These are phyloP conservation scores for Salvia hispanica DNA, from an alignment of 257 asterid genomes.

Conservation along the genomic window DNA sequence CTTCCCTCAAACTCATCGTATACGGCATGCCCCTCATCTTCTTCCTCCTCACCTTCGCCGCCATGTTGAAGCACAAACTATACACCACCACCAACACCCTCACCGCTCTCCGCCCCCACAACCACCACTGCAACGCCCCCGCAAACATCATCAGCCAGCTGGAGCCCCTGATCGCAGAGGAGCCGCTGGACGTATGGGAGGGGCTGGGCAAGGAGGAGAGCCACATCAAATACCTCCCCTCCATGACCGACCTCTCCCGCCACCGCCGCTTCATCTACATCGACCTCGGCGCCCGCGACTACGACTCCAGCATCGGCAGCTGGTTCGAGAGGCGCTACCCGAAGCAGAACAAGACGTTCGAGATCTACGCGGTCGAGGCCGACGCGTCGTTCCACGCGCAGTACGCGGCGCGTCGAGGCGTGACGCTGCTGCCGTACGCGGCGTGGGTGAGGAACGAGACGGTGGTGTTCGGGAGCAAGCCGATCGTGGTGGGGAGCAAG, in stretches of 20 bases:
- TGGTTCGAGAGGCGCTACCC: slow-evolving; percentile 62
- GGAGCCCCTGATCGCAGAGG: slow-evolving; percentile 47
- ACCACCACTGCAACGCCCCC: slow-evolving; percentile 24
- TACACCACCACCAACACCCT: not conserved
- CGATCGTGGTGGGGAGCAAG: slow-evolving; percentile 31
- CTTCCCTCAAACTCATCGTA: slow-evolving; percentile 28
- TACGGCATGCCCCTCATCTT: slow-evolving; percentile 23
- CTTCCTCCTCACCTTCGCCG: slow-evolving; percentile 28
- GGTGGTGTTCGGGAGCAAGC: slow-evolving; percentile 46
- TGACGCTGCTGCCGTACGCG: slow-evolving; percentile 53
- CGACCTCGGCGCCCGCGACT: slow-evolving; percentile 55
- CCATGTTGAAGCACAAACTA: slow-evolving; percentile 31
- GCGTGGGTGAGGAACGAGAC: slow-evolving; percentile 58
- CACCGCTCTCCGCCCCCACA: not conserved
- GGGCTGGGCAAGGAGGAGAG: slow-evolving; percentile 41
- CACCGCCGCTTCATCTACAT: slow-evolving; percentile 47
- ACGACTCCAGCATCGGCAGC: slow-evolving; percentile 53
- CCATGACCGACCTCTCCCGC: slow-evolving; percentile 37
- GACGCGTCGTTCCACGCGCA: slow-evolving; percentile 44
- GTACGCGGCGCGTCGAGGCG: slow-evolving; percentile 34
- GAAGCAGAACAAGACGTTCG: slow-evolving; percentile 43
- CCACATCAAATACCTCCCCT: slow-evolving; percentile 45
- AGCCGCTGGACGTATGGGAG: slow-evolving; percentile 48
- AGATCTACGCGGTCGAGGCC: slow-evolving; percentile 57
- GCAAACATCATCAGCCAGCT: slow-evolving; percentile 30